Conservation (phyloP, 805 yeast species). For the Diddensiella santjacobensis region DNA sequence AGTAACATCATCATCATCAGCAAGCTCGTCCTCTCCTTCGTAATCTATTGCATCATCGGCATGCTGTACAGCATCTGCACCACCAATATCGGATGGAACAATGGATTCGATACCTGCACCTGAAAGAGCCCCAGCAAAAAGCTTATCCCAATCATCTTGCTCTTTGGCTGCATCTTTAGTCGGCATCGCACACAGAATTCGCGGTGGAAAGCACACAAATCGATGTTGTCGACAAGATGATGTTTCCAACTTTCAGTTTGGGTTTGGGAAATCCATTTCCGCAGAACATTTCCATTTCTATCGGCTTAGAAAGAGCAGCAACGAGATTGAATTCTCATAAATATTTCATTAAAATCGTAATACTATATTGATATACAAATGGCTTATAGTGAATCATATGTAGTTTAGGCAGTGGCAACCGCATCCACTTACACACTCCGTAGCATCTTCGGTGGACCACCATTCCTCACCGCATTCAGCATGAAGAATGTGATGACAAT, state of each 20-base stretch:
- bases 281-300: too few relatives aligned
- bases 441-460: slow-evolving; percentile 55
- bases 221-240: too few relatives aligned
- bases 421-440: slow-evolving; percentile 81
- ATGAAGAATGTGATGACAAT: slow-evolving; percentile 78
- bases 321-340: too few relatives aligned
- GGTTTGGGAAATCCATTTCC: too few relatives aligned
- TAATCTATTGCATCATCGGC: slow-evolving; percentile 92
- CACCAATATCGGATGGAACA: slow-evolving; percentile 34
- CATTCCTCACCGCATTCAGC: slow-evolving; percentile 73
- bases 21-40: slow-evolving; percentile 91
- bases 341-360: too few relatives aligned
- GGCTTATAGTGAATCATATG: too few relatives aligned
- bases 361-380: too few relatives aligned
- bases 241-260: too few relatives aligned
- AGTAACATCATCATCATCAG: slow-evolving; percentile 66
- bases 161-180: slow-evolving; percentile 18
- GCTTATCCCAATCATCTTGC: slow-evolving; percentile 33
- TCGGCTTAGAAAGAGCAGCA: too few relatives aligned
- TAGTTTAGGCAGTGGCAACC: slow-evolving; percentile 64
- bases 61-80: slow-evolving; percentile 59
- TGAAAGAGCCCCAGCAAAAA: slow-evolving; percentile 25
- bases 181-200: not conserved
- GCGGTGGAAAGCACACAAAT: not conserved
- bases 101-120: slow-evolving; percentile 27